Percentiles rank a stretch among this genome's conserved stretches.
These are phyloP conservation scores for Blastocystis sp. DNA, from an alignment of 352 stramenopile genomes.

Conservation along the genomic window DNA sequence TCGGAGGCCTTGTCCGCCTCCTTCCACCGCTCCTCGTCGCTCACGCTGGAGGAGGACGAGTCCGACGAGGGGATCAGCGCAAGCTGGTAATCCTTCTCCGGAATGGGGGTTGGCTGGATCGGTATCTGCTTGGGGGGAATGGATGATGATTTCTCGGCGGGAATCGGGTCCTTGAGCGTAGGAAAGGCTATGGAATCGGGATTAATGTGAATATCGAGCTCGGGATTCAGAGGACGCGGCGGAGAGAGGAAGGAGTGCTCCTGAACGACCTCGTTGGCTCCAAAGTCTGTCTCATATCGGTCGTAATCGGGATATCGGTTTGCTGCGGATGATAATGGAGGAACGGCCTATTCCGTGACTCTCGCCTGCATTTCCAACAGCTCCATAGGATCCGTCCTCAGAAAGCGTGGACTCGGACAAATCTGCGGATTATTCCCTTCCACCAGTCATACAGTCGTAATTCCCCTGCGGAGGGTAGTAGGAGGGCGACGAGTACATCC, in stretches of 20 bases:
- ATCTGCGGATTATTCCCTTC: neutral
- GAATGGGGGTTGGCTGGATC: neutral
- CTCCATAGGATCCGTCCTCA: neutral
- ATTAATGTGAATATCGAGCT: constrained; percentile 53
- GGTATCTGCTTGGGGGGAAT: neutral
- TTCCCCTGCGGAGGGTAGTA: neutral
- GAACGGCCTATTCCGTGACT: neutral
- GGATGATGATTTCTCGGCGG: neutral
- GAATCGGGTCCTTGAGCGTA: neutral
- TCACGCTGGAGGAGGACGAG: neutral
- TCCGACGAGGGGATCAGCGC: constrained; percentile 27
- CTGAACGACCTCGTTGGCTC: neutral
- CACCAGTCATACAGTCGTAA: neutral
- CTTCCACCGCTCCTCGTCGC: neutral
- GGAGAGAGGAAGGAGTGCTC: constrained; percentile 5
- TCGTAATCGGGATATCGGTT: neutral
- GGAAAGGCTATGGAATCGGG: neutral
- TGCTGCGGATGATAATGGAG: neutral
- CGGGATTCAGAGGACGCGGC: constrained; percentile 51
- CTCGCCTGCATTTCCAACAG: neutral
- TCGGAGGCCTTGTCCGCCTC: neutral
- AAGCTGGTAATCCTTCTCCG: constrained; percentile 21
- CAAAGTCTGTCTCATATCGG: neutral
- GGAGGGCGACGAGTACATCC: neutral
- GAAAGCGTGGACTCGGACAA: neutral